Evolutionary conservation across 179 eudicot genomes (phyloP), one percentile per base, ranked within the genome.

Genomic region (Vitellaria paradoxa): DNA sequence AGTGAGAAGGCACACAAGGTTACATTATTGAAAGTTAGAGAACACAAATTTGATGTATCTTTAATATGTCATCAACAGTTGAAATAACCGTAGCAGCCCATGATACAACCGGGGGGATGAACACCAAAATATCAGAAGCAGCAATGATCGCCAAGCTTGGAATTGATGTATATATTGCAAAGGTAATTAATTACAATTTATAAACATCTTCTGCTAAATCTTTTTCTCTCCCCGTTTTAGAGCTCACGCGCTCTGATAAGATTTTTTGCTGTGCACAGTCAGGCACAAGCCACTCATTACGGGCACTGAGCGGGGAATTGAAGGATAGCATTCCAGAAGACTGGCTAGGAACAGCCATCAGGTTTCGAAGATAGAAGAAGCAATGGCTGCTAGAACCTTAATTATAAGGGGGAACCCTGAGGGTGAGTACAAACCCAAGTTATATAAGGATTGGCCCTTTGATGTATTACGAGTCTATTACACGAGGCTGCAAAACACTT

Each of bases 71-170:
- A 49, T 82, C 23, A 50, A 80, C 93, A 96, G 99, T 92, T 81
- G 90, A 88, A 86, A 84, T 89, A 56, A 91, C 92, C 0, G 99
- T 92, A 79, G 96, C 96, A 17, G 91, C 94, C 64, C 99, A 96
- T 76, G 99, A 95, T 78, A 93, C 99, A 70, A 95, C 99, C 3
- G 99, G 99, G 9, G 99, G 99, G 70, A 95, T 95, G 99, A 87
- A 63, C 65, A 93, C 97, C 71, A 95, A 95, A 85, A 91, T 95
- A 80, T 81, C 97, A 21, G 98, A 95, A 88, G 99, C 99, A 42
- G 98, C 98, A 52, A 88, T 89, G 76, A 93, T 96, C 77, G 98
- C 98, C 15, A 96, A 88, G 83, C 93, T 89, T 53, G 99, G 98
- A 68, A 89, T 96, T 70, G 99, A 96, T 76, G 99, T 96, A 74